These are phyloP conservation scores for Mycena indigotica DNA, from an alignment of 768 basidiomycete genomes.

Conservation along the genomic window DNA sequence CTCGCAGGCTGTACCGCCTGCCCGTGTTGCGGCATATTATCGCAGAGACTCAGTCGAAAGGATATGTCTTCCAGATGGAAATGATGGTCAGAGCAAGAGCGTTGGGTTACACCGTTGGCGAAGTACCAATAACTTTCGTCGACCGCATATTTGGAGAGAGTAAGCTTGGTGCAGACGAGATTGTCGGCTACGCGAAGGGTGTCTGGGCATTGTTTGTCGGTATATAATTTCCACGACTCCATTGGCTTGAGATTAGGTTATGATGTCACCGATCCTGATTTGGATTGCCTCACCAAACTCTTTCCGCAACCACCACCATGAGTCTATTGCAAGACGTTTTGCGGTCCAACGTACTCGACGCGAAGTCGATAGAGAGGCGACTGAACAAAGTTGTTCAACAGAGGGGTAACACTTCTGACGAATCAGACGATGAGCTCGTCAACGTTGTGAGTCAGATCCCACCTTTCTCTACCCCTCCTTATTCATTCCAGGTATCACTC, in stretches of 20 bases:
- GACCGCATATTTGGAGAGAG: conserved; percentile 93
- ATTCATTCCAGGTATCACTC: conserved; percentile 55
- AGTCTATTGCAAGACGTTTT: conserved; percentile 76
- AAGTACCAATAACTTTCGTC: conserved; percentile 93
- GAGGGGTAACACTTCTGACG: conserved; percentile 38
- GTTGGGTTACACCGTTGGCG: conserved; percentile 83
- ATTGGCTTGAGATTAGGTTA: conserved; percentile 4
- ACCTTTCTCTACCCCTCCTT: conserved; percentile 1
- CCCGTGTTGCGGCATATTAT: conserved; percentile 83
- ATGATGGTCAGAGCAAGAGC: conserved; percentile 92
- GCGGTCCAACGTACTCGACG: conserved; percentile 50
- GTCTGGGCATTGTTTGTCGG: conserved; percentile 79
- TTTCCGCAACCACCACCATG: conserved; percentile 37
- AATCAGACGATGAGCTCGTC: conserved; percentile 68
- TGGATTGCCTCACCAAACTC: too few species aligned
- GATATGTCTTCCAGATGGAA: conserved; percentile 98
- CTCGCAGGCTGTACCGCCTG: conserved; percentile 69
- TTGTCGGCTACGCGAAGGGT: conserved; percentile 85
- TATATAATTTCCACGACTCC: conserved; percentile 47
- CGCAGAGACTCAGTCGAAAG: conserved; percentile 79
- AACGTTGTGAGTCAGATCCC: conserved; percentile 57
- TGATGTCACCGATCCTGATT: background rate
- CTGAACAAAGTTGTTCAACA: conserved; percentile 32
- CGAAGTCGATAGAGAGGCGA: conserved; percentile 34
- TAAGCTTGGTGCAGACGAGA: conserved; percentile 85